A percentile compares a stretch with the other conserved stretches of the same genome.
Evolutionary conservation across 306 rosid genomes (phyloP).

Genomic region (Argentina anserina): DNA sequence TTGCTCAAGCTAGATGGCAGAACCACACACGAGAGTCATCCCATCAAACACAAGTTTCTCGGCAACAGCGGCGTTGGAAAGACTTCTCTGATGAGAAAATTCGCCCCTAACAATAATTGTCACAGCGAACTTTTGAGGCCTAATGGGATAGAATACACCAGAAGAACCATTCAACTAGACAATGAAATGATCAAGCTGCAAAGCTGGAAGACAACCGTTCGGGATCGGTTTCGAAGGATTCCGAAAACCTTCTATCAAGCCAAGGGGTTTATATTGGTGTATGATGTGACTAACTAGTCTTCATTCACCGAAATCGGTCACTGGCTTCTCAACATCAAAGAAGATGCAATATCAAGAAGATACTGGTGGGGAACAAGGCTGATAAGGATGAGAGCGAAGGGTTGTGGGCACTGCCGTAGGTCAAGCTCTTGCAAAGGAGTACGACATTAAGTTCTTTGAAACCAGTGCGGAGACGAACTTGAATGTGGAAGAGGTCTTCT

Average conservation of each 20-base stretch:
- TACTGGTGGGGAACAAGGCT: slow-evolving; percentile 80
- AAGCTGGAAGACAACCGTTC: slow-evolving; percentile 85
- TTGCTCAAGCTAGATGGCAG: neutral
- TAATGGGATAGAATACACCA: neutral
- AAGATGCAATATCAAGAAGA: slow-evolving; percentile 37
- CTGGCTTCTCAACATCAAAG: slow-evolving; percentile 80
- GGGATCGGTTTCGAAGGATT: slow-evolving; percentile 72
- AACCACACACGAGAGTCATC: neutral
- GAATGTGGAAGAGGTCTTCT: slow-evolving; percentile 88
- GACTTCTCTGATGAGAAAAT: neutral
- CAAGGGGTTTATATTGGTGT: slow-evolving; percentile 76
- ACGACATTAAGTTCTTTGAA: slow-evolving; percentile 75
- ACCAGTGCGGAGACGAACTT: slow-evolving; percentile 83
- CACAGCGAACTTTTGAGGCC: neutral
- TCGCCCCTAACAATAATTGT: neutral
- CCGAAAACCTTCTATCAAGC: slow-evolving; percentile 79
- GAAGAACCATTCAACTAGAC: slow-evolving; percentile 74
- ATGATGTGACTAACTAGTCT: slow-evolving; percentile 76
- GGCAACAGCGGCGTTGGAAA: neutral
- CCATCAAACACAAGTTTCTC: neutral
- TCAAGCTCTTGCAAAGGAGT: slow-evolving; percentile 88
- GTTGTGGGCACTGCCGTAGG: slow-evolving; percentile 76
- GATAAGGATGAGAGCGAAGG: slow-evolving; percentile 84
- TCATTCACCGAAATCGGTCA: slow-evolving; percentile 77
- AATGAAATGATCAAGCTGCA: slow-evolving; percentile 69